Base-by-base conservation (phyloP, 2,329 filamentous ascomycete genomes). In the Epichloe gansuensis region DNA sequence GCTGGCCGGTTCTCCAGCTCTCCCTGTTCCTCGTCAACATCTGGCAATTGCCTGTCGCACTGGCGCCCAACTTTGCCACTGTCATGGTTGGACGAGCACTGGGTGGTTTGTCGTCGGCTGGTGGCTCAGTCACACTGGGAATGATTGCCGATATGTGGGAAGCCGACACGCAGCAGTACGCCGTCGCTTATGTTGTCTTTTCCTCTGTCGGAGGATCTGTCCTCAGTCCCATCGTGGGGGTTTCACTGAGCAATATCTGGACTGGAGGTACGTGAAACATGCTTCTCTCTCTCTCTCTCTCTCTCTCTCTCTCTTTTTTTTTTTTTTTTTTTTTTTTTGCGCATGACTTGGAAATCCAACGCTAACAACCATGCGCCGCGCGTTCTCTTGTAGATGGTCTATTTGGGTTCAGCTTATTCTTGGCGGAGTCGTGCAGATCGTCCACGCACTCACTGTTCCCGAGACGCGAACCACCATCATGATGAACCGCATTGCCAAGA, bases 341-440 rank as follows among this genome's bases (percentile, higher is more conserved):
- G 6, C n/a, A 31, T 23, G 31, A 15, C 13, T 25, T 25, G 12
- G 17, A 15, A 15, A 47, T 31, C 15, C 12, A 45, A 8, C 31
- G 3, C 7, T 37, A 4, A 7, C 37, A 5, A 12, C 21, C 31
- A 31, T 8, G 9, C 31, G 28, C 28, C 28, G 28, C 11, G 23
- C 21, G n/a, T 11, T 12, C 15, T n/a, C 12, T n/a, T n/a, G 28
- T 44, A 69, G 65, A 42, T 72, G 85, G 85, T 81, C 76, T 52
- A 90, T 91, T 64, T 93, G 88, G 88, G 86, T 91, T 55, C 86
- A 91, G 67, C 77, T 91, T 57, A 89, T 91, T 59, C 82, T 91
- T 51, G 87, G 88, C 17, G 83, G 69, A 8, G 75, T 80, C 37
- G 80, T 88, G 3, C 86, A 91, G 62, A 17, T 78, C 4, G 61